Base-by-base conservation (phyloP, 345 rosid species). In the Populus pruinosa region DNA sequence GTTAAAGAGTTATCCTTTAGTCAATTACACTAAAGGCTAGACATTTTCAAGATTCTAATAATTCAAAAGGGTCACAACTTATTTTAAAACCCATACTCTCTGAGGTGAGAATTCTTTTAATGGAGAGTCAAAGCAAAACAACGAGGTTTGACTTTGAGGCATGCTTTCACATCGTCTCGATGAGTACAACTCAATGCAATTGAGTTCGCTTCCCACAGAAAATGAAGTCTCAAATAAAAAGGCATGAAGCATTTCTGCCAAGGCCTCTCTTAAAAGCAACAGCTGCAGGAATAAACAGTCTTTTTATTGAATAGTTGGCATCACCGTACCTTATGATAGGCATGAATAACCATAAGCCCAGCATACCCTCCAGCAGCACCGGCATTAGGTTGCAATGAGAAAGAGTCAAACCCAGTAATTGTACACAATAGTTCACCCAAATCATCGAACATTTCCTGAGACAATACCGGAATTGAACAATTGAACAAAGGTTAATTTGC, bases 261-360 rank as follows among this genome's bases (percentile, higher is more conserved):
- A 4, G 38, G 38, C 38, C 21, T 8, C 23, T 18, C n/a, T 27
- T 53, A 8, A 17, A 43, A 33, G 25, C 3, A 72, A 21, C 9
- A 2, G 21, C n/a, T 56, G 65, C 43, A 61, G 74, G 31, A 43
- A 70, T 29, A 16, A 68, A 31, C 33, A 73, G 41, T 72, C 55
- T 53, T 65, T 35, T 36, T 6, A 73, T 3, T 68, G 7, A 55
- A 68, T 23, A 27, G n/a, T 27, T 41, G 2, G 53, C 16, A 33
- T 74, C 71, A 77, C 59, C 62, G 25, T 94, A 94, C 99, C 94
- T 80, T 74, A 77, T 96, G 99, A 89, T 90, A 96, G 49, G 97
- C 98, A 8, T 97, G 99, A 81, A 96, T 96, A 81, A 92, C 99
- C 99, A 96, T 96, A 69, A 96, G 93, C 83, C 98, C 98, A n/a